Base-by-base conservation (phyloP, 768 basidiomycete genomes). In the Leccinum sublutescens region DNA sequence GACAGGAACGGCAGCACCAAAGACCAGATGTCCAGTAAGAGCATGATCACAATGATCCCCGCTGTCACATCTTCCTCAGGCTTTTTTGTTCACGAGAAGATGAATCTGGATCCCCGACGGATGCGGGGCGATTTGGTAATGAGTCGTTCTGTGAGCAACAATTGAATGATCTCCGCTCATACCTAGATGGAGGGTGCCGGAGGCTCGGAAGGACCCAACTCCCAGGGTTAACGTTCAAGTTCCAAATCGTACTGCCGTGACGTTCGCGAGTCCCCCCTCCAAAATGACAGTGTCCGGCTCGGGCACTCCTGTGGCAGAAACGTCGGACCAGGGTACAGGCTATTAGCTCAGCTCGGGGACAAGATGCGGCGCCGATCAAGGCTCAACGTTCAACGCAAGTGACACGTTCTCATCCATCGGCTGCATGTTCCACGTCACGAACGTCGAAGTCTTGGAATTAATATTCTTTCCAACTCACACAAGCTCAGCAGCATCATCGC, bases 1-100 rank as follows among this genome's bases (percentile, higher is more conserved):
- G 59, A 8, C 40, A 59, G 59, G 55, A 54, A 63, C 54, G 34
- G 55, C 19, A 7, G 29, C 2, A 50, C 43, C 48, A 25, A 49
- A n/a, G 23, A 25, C 21, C 27, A 53, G 14, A 31, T 10, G 10
- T 34, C 9, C 52, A 50, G n/a, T 29, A 15, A 15, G 17, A 34
- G 2, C 49, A 12, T 12, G 8, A 36, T 9, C 49, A 47, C 12
- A 25, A 21, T 34, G 47, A 45, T 54, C 36, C 47, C 52, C 49
- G 49, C 23, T 21, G 6, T 31, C 53, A 19, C 49, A 23, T 40
- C 36, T 25, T 12, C 50, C 19, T 5, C 23, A 12, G 25, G 23
- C 47, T 25, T 48, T 49, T 19, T 45, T 45, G 19, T 19, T 45
- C 43, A 45, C 43, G 43, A n/a, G 33, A 56, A 34, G 33, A 11